Percentiles rank a stretch among this genome's conserved stretches.
Evolutionary conservation across 78 protist species (phyloP).

Genomic region (Carpediemonas membranifera): DNA sequence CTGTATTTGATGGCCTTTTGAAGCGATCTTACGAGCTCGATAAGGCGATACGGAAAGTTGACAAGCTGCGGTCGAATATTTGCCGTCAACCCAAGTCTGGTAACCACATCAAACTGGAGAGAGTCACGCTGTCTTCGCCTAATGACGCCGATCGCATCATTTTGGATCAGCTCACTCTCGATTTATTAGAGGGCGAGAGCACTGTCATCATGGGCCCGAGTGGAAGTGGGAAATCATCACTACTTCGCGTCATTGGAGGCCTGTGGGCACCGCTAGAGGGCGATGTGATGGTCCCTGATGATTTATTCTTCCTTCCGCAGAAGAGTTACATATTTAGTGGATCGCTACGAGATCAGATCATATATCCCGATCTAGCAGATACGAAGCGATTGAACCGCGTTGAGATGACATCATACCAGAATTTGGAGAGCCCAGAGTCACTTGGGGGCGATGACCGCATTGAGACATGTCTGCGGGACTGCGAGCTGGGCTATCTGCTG

Average conservation of each 20-base stretch:
- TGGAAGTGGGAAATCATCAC: conserved; percentile 33
- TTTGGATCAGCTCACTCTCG: neutral
- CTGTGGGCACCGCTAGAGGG: conserved; percentile 30
- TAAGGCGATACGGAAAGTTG: neutral
- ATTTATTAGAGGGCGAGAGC: neutral
- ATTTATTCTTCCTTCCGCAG: conserved; percentile 33
- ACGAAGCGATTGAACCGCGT: no score
- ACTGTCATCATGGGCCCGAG: conserved; percentile 16
- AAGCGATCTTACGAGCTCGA: neutral
- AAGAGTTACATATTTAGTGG: conserved; percentile 39
- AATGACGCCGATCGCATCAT: neutral
- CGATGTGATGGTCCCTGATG: neutral
- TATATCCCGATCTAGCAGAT: no score
- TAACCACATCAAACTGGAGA: neutral
- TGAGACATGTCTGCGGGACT: no score
- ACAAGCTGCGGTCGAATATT: no score
- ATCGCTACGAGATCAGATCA: conserved; percentile 34
- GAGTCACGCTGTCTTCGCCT: neutral
- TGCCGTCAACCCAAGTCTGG: no score
- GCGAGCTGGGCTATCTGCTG: no score
- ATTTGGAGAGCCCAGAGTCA: no score
- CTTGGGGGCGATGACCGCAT: neutral
- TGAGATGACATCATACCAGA: no score
- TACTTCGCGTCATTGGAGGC: conserved; percentile 42
- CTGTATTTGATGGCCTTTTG: neutral